Evolutionary conservation across 129 eudicot genomes (phyloP), one percentile per base, ranked within the genome.

Genomic region (Oenanthe sinensis): DNA sequence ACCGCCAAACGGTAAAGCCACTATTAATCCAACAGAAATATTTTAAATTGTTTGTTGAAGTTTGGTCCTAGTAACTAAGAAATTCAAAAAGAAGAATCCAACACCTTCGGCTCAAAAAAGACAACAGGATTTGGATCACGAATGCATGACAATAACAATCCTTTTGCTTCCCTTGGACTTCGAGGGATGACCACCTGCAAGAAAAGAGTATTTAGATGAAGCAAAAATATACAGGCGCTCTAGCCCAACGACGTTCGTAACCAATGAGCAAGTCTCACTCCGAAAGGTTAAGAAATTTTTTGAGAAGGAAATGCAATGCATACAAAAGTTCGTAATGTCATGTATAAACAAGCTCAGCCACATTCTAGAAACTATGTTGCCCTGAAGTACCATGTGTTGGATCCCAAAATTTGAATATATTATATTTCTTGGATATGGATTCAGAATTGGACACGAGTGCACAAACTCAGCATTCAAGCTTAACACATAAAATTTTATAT

Each of bases 111-210:
- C 82, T 95, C 99, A 63, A 95, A 50, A 84, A 95, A 95, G 74
- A 95, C 89, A 63, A 95, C 96, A 78, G 99, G 99, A 71, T 95
- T 95, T 71, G 97, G 99, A 78, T 95, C 99, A 16, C 99, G 96
- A 70, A 95, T 92, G 82, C 85, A 82, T 36, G 99, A 87, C 72
- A 95, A 80, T 71, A 95, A 75, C 86, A 95, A 77, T 63, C 99
- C 99, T 88, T 95, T 95, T 58, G 99, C 99, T 85, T 95, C 87
- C 77, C 75, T 87, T 44, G 99, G 99, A 82, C 99, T 87, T 69
- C 99, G 94, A 33, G 99, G 99, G 45, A 95, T 89, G 39, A 95
- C 99, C 82, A 95, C 99, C 99, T 95, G 79, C 4, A 39, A 75
- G 36, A 80, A 6, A 80, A 24, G 75, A 46, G 9, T 40, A 47